Evolutionary conservation across 1,284 basidiomycete species (phyloP).

Genomic region (Ceratobasidium sp.): DNA sequence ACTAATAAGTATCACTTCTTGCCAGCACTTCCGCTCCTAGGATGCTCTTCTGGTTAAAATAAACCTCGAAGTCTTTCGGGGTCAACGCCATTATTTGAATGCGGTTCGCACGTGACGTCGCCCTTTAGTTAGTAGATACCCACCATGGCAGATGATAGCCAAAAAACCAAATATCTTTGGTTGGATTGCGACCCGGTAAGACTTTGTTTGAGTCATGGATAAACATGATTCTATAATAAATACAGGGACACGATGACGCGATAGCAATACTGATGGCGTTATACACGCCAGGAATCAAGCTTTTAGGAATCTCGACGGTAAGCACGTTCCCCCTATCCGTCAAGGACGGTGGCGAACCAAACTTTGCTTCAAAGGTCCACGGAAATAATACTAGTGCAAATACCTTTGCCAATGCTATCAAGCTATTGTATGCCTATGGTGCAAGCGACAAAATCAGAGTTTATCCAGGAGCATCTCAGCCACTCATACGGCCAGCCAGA

Average conservation of each 20-base stretch:
- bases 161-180: slow-evolving; percentile 53
- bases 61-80: no score
- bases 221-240: not conserved
- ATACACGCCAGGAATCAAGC: slow-evolving; percentile 64
- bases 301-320: slow-evolving; percentile 83
- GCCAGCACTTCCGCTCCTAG: not conserved
- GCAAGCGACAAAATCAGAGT: slow-evolving; percentile 64
- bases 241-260: slow-evolving; percentile 84
- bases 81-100: no score
- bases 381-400: slow-evolving; percentile 72
- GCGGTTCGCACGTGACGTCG: not conserved
- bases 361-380: slow-evolving; percentile 62
- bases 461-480: slow-evolving; percentile 70
- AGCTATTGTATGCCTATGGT: slow-evolving; percentile 73
- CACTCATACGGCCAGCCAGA: slow-evolving; percentile 61
- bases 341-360: no score
- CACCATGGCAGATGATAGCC: not conserved
- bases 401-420: slow-evolving; percentile 74
- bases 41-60: no score
- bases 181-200: slow-evolving; percentile 65
- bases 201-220: not conserved
- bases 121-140: not conserved
- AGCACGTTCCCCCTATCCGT: no score
- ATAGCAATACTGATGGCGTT: slow-evolving; percentile 78
- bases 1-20: not conserved